Conservation (phyloP, 1,284 basidiomycete genomes). For the Takashimella tepidaria region DNA sequence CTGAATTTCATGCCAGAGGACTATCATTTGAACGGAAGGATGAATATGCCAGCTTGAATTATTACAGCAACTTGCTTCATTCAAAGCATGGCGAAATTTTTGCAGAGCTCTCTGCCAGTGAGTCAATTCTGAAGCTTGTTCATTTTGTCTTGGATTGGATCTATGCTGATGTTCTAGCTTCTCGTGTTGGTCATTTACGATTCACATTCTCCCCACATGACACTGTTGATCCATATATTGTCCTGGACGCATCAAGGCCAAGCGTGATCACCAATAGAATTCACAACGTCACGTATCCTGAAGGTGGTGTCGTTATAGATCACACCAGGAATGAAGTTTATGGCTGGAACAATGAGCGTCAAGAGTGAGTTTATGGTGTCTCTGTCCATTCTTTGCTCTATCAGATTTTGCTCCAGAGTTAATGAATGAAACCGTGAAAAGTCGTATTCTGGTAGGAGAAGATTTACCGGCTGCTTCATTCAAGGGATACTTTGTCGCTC, state of each 20-base stretch:
- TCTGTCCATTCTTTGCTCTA: too few species aligned
- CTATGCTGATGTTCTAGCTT: constrained; percentile 51
- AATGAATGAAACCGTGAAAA: constrained; percentile 12
- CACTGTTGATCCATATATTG: constrained; percentile 54
- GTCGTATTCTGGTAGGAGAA: constrained; percentile 38
- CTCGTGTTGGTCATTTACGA: constrained; percentile 68
- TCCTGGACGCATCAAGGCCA: constrained; percentile 65
- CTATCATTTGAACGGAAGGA: constrained; percentile 57
- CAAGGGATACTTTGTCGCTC: constrained; percentile 70
- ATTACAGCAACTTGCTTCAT: constrained; percentile 62
- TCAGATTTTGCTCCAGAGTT: constrained; percentile 55
- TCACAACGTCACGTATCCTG: constrained; percentile 58
- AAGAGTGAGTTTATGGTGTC: constrained; percentile 70
- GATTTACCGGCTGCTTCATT: constrained; percentile 51
- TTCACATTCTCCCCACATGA: constrained; percentile 60
- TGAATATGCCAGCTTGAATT: constrained; percentile 62
- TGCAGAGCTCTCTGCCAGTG: constrained; percentile 67
- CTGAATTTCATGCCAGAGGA: constrained; percentile 58
- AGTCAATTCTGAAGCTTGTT: too few species aligned
- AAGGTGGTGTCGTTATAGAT: constrained; percentile 57
- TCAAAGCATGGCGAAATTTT: constrained; percentile 55
- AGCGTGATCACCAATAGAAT: constrained; percentile 56
- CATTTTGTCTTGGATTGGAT: neutral
- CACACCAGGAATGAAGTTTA: constrained; percentile 55
- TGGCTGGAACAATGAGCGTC: constrained; percentile 66